Evolutionary conservation across 75 land plant genomes (phyloP).

Genomic region (Pinus tabuliformis): DNA sequence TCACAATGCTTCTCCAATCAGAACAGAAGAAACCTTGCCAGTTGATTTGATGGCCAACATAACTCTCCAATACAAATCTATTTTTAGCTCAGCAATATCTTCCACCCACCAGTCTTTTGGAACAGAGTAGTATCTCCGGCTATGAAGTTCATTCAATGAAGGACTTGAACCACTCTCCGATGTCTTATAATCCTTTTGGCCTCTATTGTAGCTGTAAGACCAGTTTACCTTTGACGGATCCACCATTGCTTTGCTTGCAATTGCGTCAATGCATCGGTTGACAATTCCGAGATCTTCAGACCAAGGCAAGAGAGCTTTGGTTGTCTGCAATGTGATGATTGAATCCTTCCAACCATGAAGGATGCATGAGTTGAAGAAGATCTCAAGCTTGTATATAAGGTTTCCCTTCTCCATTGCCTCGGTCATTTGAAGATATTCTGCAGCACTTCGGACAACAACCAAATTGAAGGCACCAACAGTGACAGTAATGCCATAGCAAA

Average conservation of each 20-base stretch:
- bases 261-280: conserved; percentile 52
- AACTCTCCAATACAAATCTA: conserved; percentile 59
- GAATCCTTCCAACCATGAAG: conserved; percentile 80
- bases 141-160: conserved; percentile 23
- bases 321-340: conserved; percentile 55
- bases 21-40: conserved; percentile 30
- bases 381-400: conserved; percentile 59
- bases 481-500: conserved; percentile 77
- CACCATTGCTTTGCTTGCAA: conserved; percentile 50
- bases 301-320: conserved; percentile 34
- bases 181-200: neutral
- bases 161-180: conserved; percentile 24
- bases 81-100: conserved; percentile 67
- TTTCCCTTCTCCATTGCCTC: conserved; percentile 66
- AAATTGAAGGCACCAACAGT: conserved; percentile 75
- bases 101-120: conserved; percentile 93
- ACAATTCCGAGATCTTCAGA: conserved; percentile 59
- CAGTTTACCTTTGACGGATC: conserved; percentile 62
- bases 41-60: conserved; percentile 53
- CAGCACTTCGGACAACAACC: conserved; percentile 58
- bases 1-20: conserved; percentile 67
- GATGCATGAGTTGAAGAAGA: conserved; percentile 53
- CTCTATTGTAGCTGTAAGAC: conserved; percentile 46
- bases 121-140: conserved; percentile 20
- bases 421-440: conserved; percentile 63